Evolutionary conservation across 1,284 basidiomycete species (phyloP), one percentile per base, ranked within the genome.

Genomic region (Wolfiporia cocos): DNA sequence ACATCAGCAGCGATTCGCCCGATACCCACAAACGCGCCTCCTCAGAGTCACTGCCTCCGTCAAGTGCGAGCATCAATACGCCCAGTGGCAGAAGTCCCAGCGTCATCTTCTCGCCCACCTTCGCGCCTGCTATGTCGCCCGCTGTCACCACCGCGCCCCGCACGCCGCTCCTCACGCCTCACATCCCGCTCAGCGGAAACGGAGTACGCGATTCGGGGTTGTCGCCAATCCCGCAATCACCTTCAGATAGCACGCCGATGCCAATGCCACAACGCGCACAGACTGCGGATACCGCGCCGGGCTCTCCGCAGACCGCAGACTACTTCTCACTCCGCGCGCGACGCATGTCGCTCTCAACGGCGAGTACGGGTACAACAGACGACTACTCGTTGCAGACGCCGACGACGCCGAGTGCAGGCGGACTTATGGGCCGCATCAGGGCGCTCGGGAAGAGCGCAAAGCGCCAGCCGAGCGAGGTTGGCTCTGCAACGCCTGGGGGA

Each of bases 361-460:
- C 49, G 3, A 58, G 49, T 1, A 48, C 43, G 3, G 45, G 55
- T 23, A 55, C 60, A 9, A 64, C 64, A 20, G 78, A 81, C 30
- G 82, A 84, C 40, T 70, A 74, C 49, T 67, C 70, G 2, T 59
- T 67, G 6, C 59, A 65, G 35, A 73, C 70, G 12, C 74, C 78
- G 2, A 69, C 51, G 37, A 83, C 79, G 1, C 81, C 85, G 4
- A 68, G 65, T 14, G 66, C 64, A 14, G 67, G 77, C 28, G 76
- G 81, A 3, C 66, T 91, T 37, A 92, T 92, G 76, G 86, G 88
- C 2, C 74, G 82, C 43, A 64, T 93, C 49, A 89, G 83, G 63
- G 82, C 67, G 45, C 78, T 92, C 45, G 87, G 86, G 6, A 82
- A 79, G 56, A 71, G 68, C 42, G 53, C 63, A 14, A 73, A 69